phyloP scores from a whole-genome alignment of 1,284 basidiomycete species.

The Rhodofomes roseus region DNA sequence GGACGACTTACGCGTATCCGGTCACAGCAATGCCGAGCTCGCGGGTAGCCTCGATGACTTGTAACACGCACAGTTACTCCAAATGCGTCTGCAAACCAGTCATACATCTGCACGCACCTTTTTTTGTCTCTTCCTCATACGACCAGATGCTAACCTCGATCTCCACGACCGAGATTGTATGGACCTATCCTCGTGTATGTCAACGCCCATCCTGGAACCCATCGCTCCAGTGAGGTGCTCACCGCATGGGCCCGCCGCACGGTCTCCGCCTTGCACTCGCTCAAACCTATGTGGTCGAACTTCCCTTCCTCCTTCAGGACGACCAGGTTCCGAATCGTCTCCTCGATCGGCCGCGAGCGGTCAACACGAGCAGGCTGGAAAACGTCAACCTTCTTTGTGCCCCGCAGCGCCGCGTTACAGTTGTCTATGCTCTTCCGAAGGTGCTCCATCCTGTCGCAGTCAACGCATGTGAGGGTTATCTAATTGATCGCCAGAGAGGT shows the following conservation, averaged over 20 bases:
- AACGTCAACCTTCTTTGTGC: constrained; percentile 41
- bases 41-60: constrained; percentile 2
- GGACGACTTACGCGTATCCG: constrained; percentile 42
- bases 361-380: constrained; percentile 38
- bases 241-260: constrained; percentile 35
- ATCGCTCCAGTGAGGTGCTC: not conserved
- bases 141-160: constrained; percentile 51
- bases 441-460: constrained; percentile 32
- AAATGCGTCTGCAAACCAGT: too few relatives aligned
- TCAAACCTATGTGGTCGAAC: constrained; percentile 44
- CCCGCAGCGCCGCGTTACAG: constrained; percentile 35
- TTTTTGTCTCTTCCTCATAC: constrained; percentile 41
- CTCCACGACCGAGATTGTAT: constrained; percentile 44
- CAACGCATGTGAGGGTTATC: not conserved
- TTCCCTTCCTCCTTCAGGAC: constrained; percentile 24
- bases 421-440: constrained; percentile 37
- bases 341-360: constrained; percentile 28
- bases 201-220: too few relatives aligned
- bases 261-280: constrained; percentile 44
- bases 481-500: too few relatives aligned
- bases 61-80: too few relatives aligned
- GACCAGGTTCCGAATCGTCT: constrained; percentile 19
- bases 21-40: constrained; percentile 37
- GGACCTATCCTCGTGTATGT: constrained; percentile 26
- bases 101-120: constrained; percentile 27